Percentiles rank a stretch among this genome's conserved stretches.
These are phyloP conservation scores for Pelagophyceae sp. DNA, from an alignment of 352 stramenopile genomes.

Conservation along the genomic window DNA sequence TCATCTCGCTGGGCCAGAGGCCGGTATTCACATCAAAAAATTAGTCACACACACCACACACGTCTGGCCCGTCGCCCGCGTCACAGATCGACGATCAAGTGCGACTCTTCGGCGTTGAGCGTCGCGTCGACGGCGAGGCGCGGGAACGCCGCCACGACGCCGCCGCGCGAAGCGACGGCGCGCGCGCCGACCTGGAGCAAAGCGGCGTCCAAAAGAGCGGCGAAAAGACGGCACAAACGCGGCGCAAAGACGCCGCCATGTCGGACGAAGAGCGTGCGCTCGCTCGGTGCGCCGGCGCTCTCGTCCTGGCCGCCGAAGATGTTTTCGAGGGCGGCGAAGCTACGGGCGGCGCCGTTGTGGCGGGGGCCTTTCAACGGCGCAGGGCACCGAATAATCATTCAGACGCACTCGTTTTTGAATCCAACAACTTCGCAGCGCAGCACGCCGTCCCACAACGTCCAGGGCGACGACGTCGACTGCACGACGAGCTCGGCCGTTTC, in stretches of 20 bases:
- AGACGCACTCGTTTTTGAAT: slow-evolving; percentile 22
- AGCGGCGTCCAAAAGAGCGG: too few species aligned
- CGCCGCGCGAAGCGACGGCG: background rate
- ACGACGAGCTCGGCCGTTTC: slow-evolving; percentile 7
- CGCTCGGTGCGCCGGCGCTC: slow-evolving; percentile 12
- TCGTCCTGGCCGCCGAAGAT: slow-evolving; percentile 27
- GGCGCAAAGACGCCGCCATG: too few species aligned
- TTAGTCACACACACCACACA: too few species aligned
- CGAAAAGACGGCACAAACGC: too few species aligned
- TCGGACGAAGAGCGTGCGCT: slow-evolving; percentile 17
- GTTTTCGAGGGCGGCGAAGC: background rate
- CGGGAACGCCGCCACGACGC: background rate
- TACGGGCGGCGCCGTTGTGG: too few species aligned
- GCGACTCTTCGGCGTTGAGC: background rate
- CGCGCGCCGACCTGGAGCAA: background rate
- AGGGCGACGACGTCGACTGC: slow-evolving; percentile 21
- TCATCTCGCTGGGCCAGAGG: too few species aligned
- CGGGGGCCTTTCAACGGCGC: too few species aligned
- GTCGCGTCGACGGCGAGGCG: background rate
- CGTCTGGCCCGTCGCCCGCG: too few species aligned
- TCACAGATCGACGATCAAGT: background rate
- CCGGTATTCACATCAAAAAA: too few species aligned
- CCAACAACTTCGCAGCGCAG: slow-evolving; percentile 23
- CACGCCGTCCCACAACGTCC: slow-evolving; percentile 22
- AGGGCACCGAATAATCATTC: too few species aligned